A percentile compares a stretch with the other conserved stretches of the same genome.
Evolutionary conservation across 2,329 filamentous ascomycete species (phyloP).

Genomic region (Hypoxylon sp.): DNA sequence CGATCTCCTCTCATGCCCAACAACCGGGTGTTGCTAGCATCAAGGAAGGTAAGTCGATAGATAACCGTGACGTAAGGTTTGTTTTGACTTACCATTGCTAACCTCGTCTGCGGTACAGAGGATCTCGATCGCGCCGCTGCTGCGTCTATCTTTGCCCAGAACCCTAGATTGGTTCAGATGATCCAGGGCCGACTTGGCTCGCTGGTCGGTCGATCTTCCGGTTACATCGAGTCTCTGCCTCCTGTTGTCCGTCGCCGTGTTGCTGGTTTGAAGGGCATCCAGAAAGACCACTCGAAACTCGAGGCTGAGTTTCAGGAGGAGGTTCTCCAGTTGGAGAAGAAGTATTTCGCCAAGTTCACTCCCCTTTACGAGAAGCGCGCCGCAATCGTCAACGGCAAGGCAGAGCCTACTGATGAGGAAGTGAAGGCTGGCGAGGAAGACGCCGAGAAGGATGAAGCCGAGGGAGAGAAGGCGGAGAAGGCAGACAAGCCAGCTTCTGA

Average conservation of each 20-base stretch:
- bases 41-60: conserved; percentile 84
- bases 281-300: conserved; percentile 98
- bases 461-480: conserved; percentile 69
- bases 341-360: conserved; percentile 99
- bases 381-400: conserved; percentile 88
- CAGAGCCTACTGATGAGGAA: conserved; percentile 90
- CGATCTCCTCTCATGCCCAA: conserved; percentile 97
- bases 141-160: conserved; percentile 94
- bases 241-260: conserved; percentile 91
- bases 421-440: conserved; percentile 88
- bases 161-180: conserved; percentile 95
- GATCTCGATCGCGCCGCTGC: conserved; percentile 89
- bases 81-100: conserved; percentile 41
- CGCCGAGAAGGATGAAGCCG: conserved; percentile 74
- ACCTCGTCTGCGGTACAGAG: conserved; percentile 70
- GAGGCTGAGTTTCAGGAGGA: conserved; percentile 99
- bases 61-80: conserved; percentile 18
- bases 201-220: conserved; percentile 94
- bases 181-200: conserved; percentile 96
- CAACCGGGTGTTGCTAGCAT: conserved; percentile 95
- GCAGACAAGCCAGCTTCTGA: conserved; percentile 70
- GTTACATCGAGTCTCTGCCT: conserved; percentile 97
- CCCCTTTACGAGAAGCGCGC: conserved; percentile 97
- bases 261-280: conserved; percentile 94
- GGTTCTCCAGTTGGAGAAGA: conserved; percentile 98